Conservation (phyloP, 202 grass and related monocot species). For the Carex sylvatica region DNA sequence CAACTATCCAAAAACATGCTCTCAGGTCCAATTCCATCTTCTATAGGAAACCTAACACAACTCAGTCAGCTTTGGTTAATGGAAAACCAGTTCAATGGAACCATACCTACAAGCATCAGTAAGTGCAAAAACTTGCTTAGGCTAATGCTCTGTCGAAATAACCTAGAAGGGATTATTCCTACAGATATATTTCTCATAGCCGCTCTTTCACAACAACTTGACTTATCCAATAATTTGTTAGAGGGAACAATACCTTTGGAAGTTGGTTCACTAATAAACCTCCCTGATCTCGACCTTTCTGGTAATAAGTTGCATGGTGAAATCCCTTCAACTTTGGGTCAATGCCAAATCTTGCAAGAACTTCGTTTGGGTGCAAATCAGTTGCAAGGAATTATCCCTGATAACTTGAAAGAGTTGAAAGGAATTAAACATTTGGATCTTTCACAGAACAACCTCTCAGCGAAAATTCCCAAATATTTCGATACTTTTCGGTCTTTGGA, state of each 20-base stretch:
- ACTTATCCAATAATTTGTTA: not conserved
- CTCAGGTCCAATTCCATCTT: constrained; percentile 21
- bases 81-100: constrained; percentile 21
- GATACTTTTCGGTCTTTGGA: not conserved
- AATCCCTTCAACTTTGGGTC: not conserved
- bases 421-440: not conserved
- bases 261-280: not conserved
- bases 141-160: constrained; percentile 59
- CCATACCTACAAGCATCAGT: constrained; percentile 36
- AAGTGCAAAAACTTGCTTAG: constrained; percentile 59
- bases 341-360: not conserved
- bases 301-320: constrained; percentile 17
- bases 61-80: constrained; percentile 1
- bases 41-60: constrained; percentile 23
- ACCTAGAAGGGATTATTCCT: constrained; percentile 55
- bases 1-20: constrained; percentile 11
- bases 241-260: not conserved
- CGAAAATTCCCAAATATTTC: constrained; percentile 12
- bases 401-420: not conserved
- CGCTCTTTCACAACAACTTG: not conserved
- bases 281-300: not conserved
- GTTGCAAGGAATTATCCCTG: constrained; percentile 26
- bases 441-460: constrained; percentile 11
- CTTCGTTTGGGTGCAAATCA: not conserved
- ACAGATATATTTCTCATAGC: constrained; percentile 37